Base-by-base conservation (phyloP, 2,329 filamentous ascomycete genomes). In the Rutstroemia sp. region DNA sequence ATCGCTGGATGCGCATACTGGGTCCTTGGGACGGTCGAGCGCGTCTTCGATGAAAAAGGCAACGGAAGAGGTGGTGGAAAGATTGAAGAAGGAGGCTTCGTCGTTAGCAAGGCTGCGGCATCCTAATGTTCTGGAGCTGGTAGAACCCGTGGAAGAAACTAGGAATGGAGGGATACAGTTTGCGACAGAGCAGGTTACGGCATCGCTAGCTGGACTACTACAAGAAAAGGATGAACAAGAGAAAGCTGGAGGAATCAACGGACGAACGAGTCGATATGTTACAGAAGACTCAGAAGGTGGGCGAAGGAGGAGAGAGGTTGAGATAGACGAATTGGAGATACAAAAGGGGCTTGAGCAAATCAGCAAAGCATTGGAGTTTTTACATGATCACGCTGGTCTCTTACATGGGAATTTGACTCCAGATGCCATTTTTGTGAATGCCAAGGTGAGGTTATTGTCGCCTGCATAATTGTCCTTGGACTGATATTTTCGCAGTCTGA, bases 271-370 rank as follows among this genome's bases (percentile, higher is more conserved):
- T 70, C 85, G 90, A 64, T 94, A 86, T 73, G 86, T 94, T 54
- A 85, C 88, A 1, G 90, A 94, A 67, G 87, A 91, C 63, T 77
- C 85, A 0, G 86, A 92, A 63, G 88, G 88, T 38, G 83, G 82
- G 50, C 79, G 83, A 62, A 80, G 85, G 65, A 78, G 90, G 65
- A 80, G 88, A 65, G 92, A 97, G 67, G 73, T 96, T 14, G 92
- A 97, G 70, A 90, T 99, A 60, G 94, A 99, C 69, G 94, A 97
- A 73, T 76, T 99, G 58, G 94, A 99, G 72, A 95, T 97, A 65
- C 94, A 99, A 71, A 99, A 99, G 73, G 94, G 94, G 0, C 72
- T 99, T 61, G 75, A 97, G 59, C 94, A 99, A 71, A 81, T 99
- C 61, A 92, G 87, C 67, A 96, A 96, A 71, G 92, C 92, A 2